Evolutionary conservation across 1,139 yeast genomes (phyloP).

Genomic region (Taphrina deformans): DNA sequence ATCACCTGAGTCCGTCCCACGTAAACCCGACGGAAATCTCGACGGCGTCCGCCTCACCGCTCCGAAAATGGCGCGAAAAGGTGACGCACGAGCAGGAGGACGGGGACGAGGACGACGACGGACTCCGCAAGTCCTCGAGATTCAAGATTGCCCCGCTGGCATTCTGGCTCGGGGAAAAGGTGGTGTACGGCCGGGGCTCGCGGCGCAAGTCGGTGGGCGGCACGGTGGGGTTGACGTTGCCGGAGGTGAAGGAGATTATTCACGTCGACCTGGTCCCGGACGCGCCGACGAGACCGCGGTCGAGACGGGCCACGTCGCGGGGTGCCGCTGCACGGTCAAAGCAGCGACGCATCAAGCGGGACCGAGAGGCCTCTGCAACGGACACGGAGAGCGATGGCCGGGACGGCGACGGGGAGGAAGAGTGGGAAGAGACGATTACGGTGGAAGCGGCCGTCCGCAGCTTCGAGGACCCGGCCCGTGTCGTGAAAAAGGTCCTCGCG

Average conservation of each 20-base stretch:
- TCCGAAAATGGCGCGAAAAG: conserved; percentile 26
- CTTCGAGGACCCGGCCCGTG: conserved; percentile 7
- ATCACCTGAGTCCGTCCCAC: neutral
- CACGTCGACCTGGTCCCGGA: conserved; percentile 37
- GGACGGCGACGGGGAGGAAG: conserved; percentile 13
- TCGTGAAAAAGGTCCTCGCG: conserved; percentile 26
- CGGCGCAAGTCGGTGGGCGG: conserved; percentile 42
- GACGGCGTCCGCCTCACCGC: neutral
- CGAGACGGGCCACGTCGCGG: conserved; percentile 15
- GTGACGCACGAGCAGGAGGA: conserved; percentile 30
- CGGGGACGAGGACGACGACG: conserved; percentile 28
- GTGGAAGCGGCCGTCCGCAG: conserved; percentile 31
- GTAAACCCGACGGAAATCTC: neutral
- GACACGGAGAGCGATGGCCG: conserved; percentile 33
- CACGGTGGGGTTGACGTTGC: conserved; percentile 39
- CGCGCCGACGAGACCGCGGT: neutral
- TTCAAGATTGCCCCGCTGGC: conserved; percentile 72
- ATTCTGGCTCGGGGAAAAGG: conserved; percentile 80
- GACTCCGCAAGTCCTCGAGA: conserved; percentile 59
- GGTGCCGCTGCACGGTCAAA: conserved; percentile 34
- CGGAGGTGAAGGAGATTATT: conserved; percentile 42
- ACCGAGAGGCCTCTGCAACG: conserved; percentile 33
- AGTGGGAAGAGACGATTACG: conserved; percentile 21
- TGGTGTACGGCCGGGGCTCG: conserved; percentile 56
- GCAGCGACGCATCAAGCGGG: conserved; percentile 40